Conservation (phyloP, 1,139 yeast species). For the Diutina sp. region DNA sequence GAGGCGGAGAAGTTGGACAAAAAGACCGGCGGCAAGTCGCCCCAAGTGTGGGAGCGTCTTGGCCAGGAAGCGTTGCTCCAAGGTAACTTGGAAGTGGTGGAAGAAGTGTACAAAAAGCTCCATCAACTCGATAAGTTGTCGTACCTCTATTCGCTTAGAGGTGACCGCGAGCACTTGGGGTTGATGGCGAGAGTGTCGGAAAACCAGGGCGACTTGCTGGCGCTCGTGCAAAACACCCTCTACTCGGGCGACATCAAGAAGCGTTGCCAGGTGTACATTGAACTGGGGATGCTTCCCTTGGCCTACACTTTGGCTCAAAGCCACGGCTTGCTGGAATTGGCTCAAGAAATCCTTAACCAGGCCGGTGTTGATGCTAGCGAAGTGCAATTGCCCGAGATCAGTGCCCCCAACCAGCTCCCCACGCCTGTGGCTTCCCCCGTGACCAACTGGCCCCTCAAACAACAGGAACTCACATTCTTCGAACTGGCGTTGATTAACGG, state of each 20-base stretch:
- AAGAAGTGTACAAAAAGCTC: conserved; percentile 79
- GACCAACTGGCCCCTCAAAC: conserved; percentile 73
- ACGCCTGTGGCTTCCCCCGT: conserved; percentile 32
- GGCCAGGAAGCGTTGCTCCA: conserved; percentile 82
- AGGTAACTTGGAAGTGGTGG: conserved; percentile 81
- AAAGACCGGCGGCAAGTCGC: conserved; percentile 10
- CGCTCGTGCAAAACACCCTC: conserved; percentile 73
- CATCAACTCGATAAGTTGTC: conserved; percentile 82
- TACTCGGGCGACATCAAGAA: conserved; percentile 66
- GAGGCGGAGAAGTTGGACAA: conserved; percentile 76
- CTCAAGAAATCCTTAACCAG: conserved; percentile 56
- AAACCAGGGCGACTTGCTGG: conserved; percentile 69
- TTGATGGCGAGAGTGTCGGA: conserved; percentile 90
- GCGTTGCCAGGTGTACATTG: conserved; percentile 62
- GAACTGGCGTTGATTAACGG: conserved; percentile 72
- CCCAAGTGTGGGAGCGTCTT: conserved; percentile 63
- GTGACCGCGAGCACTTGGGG: conserved; percentile 59
- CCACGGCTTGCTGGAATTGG: conserved; percentile 67
- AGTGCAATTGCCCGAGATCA: conserved; percentile 51
- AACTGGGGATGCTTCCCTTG: conserved; percentile 74
- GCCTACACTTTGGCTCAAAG: conserved; percentile 91
- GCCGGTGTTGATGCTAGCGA: conserved; percentile 57
- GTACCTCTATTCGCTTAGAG: conserved; percentile 74
- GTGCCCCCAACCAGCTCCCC: conserved; percentile 29
- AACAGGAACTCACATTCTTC: conserved; percentile 63